Conservation (phyloP, 208 protist genomes). For the Leishmania amazonensis region DNA sequence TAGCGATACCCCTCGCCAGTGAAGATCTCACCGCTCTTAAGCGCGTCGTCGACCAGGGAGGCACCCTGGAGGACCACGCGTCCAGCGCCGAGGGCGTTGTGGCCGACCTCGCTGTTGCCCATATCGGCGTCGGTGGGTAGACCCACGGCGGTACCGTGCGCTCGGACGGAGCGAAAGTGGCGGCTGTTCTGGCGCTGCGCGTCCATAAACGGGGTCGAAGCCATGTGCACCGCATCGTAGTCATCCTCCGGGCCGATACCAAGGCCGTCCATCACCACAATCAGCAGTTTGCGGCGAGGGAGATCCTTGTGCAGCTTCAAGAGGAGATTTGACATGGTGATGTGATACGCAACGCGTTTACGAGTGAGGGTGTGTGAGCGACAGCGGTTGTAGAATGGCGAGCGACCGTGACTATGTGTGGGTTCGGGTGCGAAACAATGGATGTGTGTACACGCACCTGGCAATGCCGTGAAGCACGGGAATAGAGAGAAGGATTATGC, state of each 20-base stretch:
- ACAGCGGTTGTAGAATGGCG: not conserved
- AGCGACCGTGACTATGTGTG: not conserved
- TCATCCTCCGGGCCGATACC: slow-evolving; percentile 89
- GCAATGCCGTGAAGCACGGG: not conserved
- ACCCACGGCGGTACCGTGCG: slow-evolving; percentile 93
- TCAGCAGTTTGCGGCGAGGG: slow-evolving; percentile 78
- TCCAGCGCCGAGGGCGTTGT: slow-evolving; percentile 95
- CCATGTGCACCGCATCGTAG: slow-evolving; percentile 92
- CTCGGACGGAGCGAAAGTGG: slow-evolving; percentile 89
- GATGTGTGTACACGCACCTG: not conserved
- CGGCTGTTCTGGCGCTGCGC: slow-evolving; percentile 40
- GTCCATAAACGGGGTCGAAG: slow-evolving; percentile 91
- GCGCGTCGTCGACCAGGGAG: slow-evolving; percentile 93
- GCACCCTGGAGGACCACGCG: slow-evolving; percentile 93
- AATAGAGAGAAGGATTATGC: not conserved
- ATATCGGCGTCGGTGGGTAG: slow-evolving; percentile 95
- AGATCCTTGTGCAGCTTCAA: slow-evolving; percentile 65
- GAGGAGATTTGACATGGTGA: slow-evolving; percentile 56
- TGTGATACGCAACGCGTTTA: not conserved
- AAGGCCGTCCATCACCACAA: slow-evolving; percentile 91
- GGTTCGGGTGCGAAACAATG: not conserved
- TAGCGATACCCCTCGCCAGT: slow-evolving; percentile 90
- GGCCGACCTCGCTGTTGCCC: slow-evolving; percentile 96
- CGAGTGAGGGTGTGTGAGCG: not conserved
- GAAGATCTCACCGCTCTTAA: slow-evolving; percentile 88